Evolutionary conservation across 441 rosid genomes (phyloP).

Genomic region (Erysimum cheiri): DNA sequence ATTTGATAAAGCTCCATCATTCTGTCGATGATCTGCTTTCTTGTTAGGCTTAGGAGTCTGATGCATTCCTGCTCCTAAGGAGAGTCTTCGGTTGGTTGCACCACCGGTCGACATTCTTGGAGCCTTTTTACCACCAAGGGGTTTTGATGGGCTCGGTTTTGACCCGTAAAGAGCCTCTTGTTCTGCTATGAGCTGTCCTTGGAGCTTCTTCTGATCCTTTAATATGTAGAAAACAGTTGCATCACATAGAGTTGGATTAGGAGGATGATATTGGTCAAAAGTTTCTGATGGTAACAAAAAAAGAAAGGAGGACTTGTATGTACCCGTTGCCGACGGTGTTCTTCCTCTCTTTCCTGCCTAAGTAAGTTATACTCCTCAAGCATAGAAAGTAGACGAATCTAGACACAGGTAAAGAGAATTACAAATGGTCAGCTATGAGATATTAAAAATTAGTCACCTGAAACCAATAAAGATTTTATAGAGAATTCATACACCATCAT

Average conservation of each 20-base stretch:
- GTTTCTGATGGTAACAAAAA: constrained; percentile 4
- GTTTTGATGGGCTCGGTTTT: constrained; percentile 85
- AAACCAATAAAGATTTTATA: constrained; percentile 4
- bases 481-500: constrained; percentile 81
- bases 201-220: constrained; percentile 85
- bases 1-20: constrained; percentile 62
- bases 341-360: constrained; percentile 92
- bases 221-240: constrained; percentile 21
- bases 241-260: constrained; percentile 19
- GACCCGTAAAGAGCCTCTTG: constrained; percentile 88
- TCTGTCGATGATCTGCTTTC: constrained; percentile 60
- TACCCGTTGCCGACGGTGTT: constrained; percentile 89
- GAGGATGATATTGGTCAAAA: constrained; percentile 1
- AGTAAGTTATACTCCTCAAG: constrained; percentile 83
- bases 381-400: constrained; percentile 88
- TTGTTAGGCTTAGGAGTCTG: constrained; percentile 69
- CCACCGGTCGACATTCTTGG: constrained; percentile 74
- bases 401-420: background rate
- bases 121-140: constrained; percentile 65
- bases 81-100: constrained; percentile 62
- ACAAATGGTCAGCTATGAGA: constrained; percentile 9
- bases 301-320: constrained; percentile 14
- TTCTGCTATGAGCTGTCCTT: constrained; percentile 84
- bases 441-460: background rate
- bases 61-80: constrained; percentile 67